Conservation (phyloP, 2,329 filamentous ascomycete genomes). For the Aspergillus sp. region DNA sequence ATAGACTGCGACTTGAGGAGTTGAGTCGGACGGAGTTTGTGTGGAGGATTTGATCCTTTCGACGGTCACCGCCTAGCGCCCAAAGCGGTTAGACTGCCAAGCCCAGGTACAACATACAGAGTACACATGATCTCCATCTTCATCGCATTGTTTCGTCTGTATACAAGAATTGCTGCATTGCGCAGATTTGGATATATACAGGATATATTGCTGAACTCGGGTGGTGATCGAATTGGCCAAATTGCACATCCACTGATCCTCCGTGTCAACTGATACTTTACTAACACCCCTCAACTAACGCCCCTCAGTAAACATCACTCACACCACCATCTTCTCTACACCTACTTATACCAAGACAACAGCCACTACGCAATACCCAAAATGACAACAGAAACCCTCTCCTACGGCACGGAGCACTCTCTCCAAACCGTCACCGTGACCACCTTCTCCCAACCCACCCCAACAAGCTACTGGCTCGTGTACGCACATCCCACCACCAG, state of each 20-base stretch:
- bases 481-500: constrained; percentile 21
- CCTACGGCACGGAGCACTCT: constrained; percentile 27
- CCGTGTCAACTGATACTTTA: too few relatives aligned
- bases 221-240: too few relatives aligned
- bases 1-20: constrained; percentile 18
- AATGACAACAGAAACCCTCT: constrained; percentile 18
- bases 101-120: constrained; percentile 5
- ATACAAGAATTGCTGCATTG: not conserved
- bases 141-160: not conserved
- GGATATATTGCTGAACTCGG: too few relatives aligned
- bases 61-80: constrained; percentile 21
- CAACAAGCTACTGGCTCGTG: constrained; percentile 41
- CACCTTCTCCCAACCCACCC: constrained; percentile 14
- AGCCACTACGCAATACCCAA: not conserved
- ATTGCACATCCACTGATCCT: too few relatives aligned
- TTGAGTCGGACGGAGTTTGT: constrained; percentile 26
- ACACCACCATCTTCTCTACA: not conserved
- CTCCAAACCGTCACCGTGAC: constrained; percentile 37
- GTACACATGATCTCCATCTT: too few relatives aligned
- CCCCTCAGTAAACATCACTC: too few relatives aligned
- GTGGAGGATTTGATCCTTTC: constrained; percentile 31
- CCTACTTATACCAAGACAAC: not conserved
- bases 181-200: too few relatives aligned
- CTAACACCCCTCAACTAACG: too few relatives aligned
- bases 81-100: constrained; percentile 27